Percentiles rank a stretch among this genome's conserved stretches.
Evolutionary conservation across 1,284 basidiomycete species (phyloP).

Genomic region (Salmacisia buchloeana): DNA sequence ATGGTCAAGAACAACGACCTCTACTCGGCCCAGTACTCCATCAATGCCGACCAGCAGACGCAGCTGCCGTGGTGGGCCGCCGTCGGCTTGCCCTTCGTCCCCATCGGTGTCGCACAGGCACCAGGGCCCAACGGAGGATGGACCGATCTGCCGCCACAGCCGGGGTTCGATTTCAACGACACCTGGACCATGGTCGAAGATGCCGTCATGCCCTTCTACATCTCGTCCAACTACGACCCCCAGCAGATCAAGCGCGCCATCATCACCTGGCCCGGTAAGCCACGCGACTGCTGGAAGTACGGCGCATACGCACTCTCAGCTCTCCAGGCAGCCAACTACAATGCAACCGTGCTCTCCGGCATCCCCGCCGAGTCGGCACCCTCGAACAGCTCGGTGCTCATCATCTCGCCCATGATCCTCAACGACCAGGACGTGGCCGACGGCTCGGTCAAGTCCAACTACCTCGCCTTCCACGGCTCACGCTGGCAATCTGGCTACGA

Average conservation of each 20-base stretch:
- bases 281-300: slow-evolving; percentile 44
- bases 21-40: slow-evolving; percentile 15
- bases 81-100: slow-evolving; percentile 20
- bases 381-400: slow-evolving; percentile 24
- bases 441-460: slow-evolving; percentile 24
- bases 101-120: slow-evolving; percentile 28
- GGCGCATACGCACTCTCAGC: background rate
- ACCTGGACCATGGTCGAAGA: slow-evolving; percentile 18
- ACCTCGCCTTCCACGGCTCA: slow-evolving; percentile 32
- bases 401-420: slow-evolving; percentile 37
- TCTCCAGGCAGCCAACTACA: slow-evolving; percentile 24
- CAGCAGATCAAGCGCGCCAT: slow-evolving; percentile 37
- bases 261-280: slow-evolving; percentile 42
- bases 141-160: slow-evolving; percentile 25
- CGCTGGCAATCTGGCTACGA: slow-evolving; percentile 40
- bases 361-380: background rate
- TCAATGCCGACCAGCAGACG: slow-evolving; percentile 15
- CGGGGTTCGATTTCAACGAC: slow-evolving; percentile 35
- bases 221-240: slow-evolving; percentile 22
- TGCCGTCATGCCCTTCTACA: slow-evolving; percentile 39
- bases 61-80: slow-evolving; percentile 35
- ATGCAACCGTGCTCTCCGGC: slow-evolving; percentile 21
- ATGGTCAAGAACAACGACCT: slow-evolving; percentile 13
- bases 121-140: slow-evolving; percentile 53
- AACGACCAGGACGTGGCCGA: slow-evolving; percentile 26